Evolutionary conservation across 306 rosid genomes (phyloP).

Genomic region (Vigna nakashimae): DNA sequence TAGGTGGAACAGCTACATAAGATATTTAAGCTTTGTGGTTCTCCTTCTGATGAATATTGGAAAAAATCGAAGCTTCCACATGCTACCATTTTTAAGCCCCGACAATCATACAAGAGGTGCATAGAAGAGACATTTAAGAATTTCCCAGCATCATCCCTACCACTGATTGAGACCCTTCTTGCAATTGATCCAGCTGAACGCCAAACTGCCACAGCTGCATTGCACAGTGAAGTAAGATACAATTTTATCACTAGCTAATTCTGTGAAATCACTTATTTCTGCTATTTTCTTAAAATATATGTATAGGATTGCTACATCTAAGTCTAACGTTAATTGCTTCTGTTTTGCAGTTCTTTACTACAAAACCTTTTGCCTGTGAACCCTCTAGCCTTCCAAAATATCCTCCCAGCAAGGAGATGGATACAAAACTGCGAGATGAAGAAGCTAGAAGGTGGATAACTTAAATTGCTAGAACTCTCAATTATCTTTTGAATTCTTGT

Average conservation of each 20-base stretch:
- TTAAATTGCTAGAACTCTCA: slow-evolving; percentile 32
- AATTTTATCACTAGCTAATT: slow-evolving; percentile 15
- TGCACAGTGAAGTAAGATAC: slow-evolving; percentile 77
- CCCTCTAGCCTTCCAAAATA: slow-evolving; percentile 98
- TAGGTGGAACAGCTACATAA: slow-evolving; percentile 95
- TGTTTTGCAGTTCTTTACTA: slow-evolving; percentile 83
- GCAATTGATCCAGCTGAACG: slow-evolving; percentile 87
- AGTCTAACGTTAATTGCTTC: slow-evolving; percentile 35
- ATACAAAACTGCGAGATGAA: slow-evolving; percentile 94
- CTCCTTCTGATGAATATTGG: slow-evolving; percentile 95
- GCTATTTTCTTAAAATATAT: neutral
- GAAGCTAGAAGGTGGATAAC: slow-evolving; percentile 87
- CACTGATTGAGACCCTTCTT: slow-evolving; percentile 80
- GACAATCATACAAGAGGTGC: slow-evolving; percentile 84
- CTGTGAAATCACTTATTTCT: neutral
- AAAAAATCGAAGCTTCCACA: slow-evolving; percentile 85
- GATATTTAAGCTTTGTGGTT: slow-evolving; percentile 94
- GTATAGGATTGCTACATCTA: neutral
- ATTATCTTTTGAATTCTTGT: slow-evolving; percentile 6
- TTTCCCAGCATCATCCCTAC: slow-evolving; percentile 80
- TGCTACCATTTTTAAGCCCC: slow-evolving; percentile 90
- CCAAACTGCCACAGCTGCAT: slow-evolving; percentile 80
- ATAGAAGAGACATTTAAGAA: slow-evolving; percentile 76
- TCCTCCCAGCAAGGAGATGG: slow-evolving; percentile 99
- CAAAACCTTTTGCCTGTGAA: slow-evolving; percentile 93